Conservation (phyloP, 495 filamentous ascomycete genomes). For the Elasticomyces elasticus region DNA sequence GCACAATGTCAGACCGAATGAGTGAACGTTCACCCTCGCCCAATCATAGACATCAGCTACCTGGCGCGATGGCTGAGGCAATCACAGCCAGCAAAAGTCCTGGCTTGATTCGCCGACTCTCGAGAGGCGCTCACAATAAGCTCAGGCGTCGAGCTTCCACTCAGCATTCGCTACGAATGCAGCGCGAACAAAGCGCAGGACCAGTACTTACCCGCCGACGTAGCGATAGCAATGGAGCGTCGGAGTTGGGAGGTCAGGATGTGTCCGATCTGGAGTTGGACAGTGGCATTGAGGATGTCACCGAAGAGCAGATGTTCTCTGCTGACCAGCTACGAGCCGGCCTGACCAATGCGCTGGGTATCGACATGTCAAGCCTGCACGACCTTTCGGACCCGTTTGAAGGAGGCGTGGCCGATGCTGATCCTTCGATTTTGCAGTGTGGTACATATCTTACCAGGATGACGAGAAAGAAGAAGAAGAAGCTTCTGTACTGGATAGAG, state of each 20-base stretch:
- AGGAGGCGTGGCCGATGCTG: constrained; percentile 53
- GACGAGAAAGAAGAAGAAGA: constrained; percentile 68
- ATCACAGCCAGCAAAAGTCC: constrained; percentile 43
- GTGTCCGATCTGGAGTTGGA: constrained; percentile 42
- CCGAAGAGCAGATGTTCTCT: constrained; percentile 42
- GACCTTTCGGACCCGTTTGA: constrained; percentile 24
- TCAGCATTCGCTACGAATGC: constrained; percentile 51
- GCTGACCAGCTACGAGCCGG: constrained; percentile 26
- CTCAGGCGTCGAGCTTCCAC: constrained; percentile 62
- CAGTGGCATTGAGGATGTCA: constrained; percentile 53
- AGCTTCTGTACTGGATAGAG: constrained; percentile 69
- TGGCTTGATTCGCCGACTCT: constrained; percentile 56
- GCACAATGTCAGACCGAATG: constrained; percentile 4
- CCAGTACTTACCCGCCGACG: constrained; percentile 77
- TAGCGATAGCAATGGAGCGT: constrained; percentile 72
- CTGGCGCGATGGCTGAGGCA: constrained; percentile 45
- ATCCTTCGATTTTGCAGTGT: constrained; percentile 58
- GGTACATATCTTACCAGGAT: constrained; percentile 72
- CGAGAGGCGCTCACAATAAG: constrained; percentile 54
- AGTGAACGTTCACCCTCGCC: constrained; percentile 18
- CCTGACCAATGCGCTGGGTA: constrained; percentile 31
- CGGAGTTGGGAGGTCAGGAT: constrained; percentile 35
- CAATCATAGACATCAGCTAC: constrained; percentile 15
- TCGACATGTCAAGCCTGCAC: constrained; percentile 25
- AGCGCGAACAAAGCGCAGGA: constrained; percentile 72